Conservation (phyloP, 805 yeast genomes). For the Monosporozyma solicola region DNA sequence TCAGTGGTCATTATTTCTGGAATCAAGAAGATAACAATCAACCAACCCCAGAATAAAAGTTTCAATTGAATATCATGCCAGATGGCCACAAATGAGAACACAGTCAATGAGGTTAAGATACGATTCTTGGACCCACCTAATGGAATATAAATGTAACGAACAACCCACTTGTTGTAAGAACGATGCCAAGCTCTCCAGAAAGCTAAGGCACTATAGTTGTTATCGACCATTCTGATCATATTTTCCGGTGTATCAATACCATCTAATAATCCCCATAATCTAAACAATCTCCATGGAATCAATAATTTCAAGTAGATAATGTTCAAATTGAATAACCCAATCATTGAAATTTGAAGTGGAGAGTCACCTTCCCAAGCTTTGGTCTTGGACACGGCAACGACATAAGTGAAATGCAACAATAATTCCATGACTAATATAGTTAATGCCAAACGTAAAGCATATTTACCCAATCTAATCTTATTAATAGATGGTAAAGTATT, state of each 20-base stretch:
- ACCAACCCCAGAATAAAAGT: constrained; percentile 92
- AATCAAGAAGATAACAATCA: constrained; percentile 71
- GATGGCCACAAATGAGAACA: constrained; percentile 89
- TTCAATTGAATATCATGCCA: constrained; percentile 97
- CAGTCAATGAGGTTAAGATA: constrained; percentile 67
- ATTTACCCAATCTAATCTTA: constrained; percentile 42
- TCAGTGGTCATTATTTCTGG: constrained; percentile 71
- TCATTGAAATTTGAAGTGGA: constrained; percentile 91
- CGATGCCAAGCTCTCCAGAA: constrained; percentile 99
- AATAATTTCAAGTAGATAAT: constrained; percentile 88
- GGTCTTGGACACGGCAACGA: constrained; percentile 83
- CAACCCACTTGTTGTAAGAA: constrained; percentile 82
- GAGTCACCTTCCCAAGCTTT: constrained; percentile 85
- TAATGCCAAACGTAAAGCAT: constrained; percentile 58
- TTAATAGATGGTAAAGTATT: constrained; percentile 54
- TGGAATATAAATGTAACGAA: constrained; percentile 83
- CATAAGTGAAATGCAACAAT: constrained; percentile 78
- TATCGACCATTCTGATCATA: constrained; percentile 92
- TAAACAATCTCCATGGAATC: constrained; percentile 92
- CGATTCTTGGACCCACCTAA: constrained; percentile 75
- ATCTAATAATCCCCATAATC: constrained; percentile 89
- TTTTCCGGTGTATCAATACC: constrained; percentile 95
- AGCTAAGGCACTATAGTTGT: constrained; percentile 86
- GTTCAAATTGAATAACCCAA: constrained; percentile 82
- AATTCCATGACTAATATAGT: constrained; percentile 86